Conservation (phyloP, 2,329 filamentous ascomycete genomes). For the Clonostachys rhizophaga region DNA sequence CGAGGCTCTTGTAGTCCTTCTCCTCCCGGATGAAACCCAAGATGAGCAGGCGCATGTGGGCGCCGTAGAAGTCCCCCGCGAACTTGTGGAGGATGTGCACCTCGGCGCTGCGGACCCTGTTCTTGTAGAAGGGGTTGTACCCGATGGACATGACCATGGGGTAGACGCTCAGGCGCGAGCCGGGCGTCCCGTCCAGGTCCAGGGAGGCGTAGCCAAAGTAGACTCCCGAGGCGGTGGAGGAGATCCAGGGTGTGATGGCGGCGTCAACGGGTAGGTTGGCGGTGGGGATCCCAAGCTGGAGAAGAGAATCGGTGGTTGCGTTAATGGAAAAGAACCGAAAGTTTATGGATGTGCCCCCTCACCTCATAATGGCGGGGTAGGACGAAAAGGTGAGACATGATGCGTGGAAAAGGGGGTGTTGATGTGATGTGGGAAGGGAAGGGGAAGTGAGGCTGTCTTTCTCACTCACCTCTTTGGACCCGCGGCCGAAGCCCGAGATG, state of each 20-base stretch:
- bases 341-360: not conserved
- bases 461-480: conserved; percentile 74
- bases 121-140: conserved; percentile 97
- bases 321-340: not conserved
- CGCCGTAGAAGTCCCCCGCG: conserved; percentile 77
- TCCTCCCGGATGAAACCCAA: conserved; percentile 87
- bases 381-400: not conserved
- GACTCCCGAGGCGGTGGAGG: conserved; percentile 68
- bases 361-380: no score
- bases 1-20: conserved; percentile 79
- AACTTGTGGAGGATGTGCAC: conserved; percentile 84
- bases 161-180: conserved; percentile 53
- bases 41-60: conserved; percentile 73
- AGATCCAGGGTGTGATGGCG: conserved; percentile 54
- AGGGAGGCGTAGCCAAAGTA: conserved; percentile 92
- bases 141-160: conserved; percentile 94
- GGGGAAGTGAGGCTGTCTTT: not conserved
- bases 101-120: conserved; percentile 80
- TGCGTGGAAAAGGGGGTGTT: not conserved
- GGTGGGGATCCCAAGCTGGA: conserved; percentile 87
- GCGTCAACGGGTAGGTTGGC: conserved; percentile 82
- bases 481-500: conserved; percentile 88
- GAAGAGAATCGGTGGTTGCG: not conserved
- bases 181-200: conserved; percentile 46
- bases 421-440: not conserved